Percentiles rank a stretch among this genome's conserved stretches.
Evolutionary conservation across 2,329 filamentous ascomycete species (phyloP).

Genomic region (Penicillium capsulatum): DNA sequence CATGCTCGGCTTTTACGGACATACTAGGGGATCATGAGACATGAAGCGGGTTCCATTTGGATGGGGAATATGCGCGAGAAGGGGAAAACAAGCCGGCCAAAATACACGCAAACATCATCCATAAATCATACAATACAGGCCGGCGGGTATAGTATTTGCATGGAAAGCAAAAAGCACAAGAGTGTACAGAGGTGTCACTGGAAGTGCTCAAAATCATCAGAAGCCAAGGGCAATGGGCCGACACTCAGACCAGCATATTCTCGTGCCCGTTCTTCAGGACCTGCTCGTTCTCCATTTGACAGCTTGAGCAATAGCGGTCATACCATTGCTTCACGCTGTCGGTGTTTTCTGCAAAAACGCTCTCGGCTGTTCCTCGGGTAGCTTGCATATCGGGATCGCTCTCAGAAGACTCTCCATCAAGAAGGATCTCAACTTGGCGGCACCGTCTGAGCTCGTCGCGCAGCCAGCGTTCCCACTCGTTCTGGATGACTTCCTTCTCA

Average conservation of each 20-base stretch:
- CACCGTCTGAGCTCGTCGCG: constrained; percentile 73
- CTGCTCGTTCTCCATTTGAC: constrained; percentile 44
- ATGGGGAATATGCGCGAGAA: too few species aligned
- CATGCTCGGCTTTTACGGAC: neutral
- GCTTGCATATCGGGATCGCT: constrained; percentile 18
- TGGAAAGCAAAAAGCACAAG: constrained; percentile 14
- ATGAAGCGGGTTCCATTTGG: too few species aligned
- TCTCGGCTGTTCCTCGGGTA: constrained; percentile 24
- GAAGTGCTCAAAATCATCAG: constrained; percentile 8
- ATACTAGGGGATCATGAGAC: too few species aligned
- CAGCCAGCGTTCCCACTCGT: constrained; percentile 94
- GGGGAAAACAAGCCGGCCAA: constrained; percentile 1
- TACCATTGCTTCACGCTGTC: constrained; percentile 55
- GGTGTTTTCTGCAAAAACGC: constrained; percentile 33
- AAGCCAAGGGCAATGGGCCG: neutral
- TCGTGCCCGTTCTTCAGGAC: constrained; percentile 20
- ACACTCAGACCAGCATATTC: constrained; percentile 19
- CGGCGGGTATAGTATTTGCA: constrained; percentile 30
- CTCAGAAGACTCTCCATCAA: constrained; percentile 27
- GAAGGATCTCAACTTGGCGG: constrained; percentile 54
- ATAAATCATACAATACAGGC: constrained; percentile 15
- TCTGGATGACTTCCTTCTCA: constrained; percentile 77
- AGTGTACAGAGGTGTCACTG: constrained; percentile 2
- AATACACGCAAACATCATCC: constrained; percentile 12
- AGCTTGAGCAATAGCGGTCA: constrained; percentile 60